Evolutionary conservation across 441 rosid species (phyloP).

Genomic region (Arabidopsis hybrid): DNA sequence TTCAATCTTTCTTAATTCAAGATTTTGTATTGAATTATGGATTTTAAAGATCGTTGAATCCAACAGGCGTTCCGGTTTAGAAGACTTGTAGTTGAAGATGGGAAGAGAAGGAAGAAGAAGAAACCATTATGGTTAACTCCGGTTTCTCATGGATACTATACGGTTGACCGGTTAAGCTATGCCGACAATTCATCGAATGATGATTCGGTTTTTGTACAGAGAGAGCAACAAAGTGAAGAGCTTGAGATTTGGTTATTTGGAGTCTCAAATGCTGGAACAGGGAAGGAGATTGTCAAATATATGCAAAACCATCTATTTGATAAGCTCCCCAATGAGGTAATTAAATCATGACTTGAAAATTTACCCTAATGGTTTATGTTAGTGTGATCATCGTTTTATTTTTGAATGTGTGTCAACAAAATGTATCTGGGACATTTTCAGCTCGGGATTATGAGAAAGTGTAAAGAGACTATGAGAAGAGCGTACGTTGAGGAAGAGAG

Average conservation of each 20-base stretch:
- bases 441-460: slow-evolving; percentile 58
- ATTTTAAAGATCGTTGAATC: neutral
- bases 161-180: slow-evolving; percentile 52
- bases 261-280: slow-evolving; percentile 55
- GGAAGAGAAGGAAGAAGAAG: slow-evolving; percentile 48
- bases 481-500: slow-evolving; percentile 58
- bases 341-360: neutral
- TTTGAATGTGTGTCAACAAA: neutral
- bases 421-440: slow-evolving; percentile 30
- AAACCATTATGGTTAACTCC: slow-evolving; percentile 71
- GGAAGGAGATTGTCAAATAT: slow-evolving; percentile 58
- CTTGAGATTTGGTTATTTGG: slow-evolving; percentile 77
- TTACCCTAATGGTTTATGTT: neutral
- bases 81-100: slow-evolving; percentile 47
- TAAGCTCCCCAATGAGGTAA: slow-evolving; percentile 57
- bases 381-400: neutral
- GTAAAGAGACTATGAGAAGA: slow-evolving; percentile 61
- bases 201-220: slow-evolving; percentile 66
- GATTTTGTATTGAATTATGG: neutral
- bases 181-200: slow-evolving; percentile 35
- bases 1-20: slow-evolving; percentile 3
- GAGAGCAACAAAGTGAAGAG: slow-evolving; percentile 70
- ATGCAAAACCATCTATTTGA: slow-evolving; percentile 71
- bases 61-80: slow-evolving; percentile 56
- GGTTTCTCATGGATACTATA: slow-evolving; percentile 71